Percentiles rank a stretch among this genome's conserved stretches.
Evolutionary conservation across 495 filamentous ascomycete species (phyloP).

Genomic region (Hypoxylon fragiforme): DNA sequence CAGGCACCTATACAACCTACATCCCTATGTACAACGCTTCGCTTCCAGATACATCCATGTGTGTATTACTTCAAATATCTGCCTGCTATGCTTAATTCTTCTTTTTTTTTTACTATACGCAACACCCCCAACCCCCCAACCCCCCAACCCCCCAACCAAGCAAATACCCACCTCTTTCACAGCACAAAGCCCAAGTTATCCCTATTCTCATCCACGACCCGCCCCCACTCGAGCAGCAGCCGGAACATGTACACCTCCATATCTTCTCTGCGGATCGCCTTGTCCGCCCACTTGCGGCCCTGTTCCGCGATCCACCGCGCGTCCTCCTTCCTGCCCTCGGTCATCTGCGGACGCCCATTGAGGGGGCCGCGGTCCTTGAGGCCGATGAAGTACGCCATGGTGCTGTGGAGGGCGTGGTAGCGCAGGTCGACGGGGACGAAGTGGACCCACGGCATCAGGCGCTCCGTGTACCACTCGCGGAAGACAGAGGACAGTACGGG

Average conservation of each 20-base stretch:
- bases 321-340: constrained; percentile 41
- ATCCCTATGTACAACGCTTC: too few species aligned
- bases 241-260: constrained; percentile 84
- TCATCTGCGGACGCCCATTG: constrained; percentile 51
- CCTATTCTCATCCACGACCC: constrained; percentile 64
- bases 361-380: constrained; percentile 43
- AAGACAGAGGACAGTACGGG: constrained; percentile 70
- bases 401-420: constrained; percentile 65
- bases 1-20: too few species aligned
- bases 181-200: constrained; percentile 59
- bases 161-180: background rate
- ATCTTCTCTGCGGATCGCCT: constrained; percentile 73
- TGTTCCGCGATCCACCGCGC: constrained; percentile 65
- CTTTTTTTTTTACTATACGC: background rate
- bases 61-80: background rate
- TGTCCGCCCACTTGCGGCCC: constrained; percentile 65
- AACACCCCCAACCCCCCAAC: background rate
- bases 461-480: constrained; percentile 73
- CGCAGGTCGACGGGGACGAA: constrained; percentile 77
- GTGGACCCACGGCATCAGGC: constrained; percentile 73
- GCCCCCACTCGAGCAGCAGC: constrained; percentile 74
- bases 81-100: too few species aligned
- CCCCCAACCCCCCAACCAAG: too few species aligned
- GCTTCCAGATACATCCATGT: too few species aligned
- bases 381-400: constrained; percentile 64